phyloP scores from a whole-genome alignment of 2,329 filamentous ascomycete species.

The Colletotrichum musae region DNA sequence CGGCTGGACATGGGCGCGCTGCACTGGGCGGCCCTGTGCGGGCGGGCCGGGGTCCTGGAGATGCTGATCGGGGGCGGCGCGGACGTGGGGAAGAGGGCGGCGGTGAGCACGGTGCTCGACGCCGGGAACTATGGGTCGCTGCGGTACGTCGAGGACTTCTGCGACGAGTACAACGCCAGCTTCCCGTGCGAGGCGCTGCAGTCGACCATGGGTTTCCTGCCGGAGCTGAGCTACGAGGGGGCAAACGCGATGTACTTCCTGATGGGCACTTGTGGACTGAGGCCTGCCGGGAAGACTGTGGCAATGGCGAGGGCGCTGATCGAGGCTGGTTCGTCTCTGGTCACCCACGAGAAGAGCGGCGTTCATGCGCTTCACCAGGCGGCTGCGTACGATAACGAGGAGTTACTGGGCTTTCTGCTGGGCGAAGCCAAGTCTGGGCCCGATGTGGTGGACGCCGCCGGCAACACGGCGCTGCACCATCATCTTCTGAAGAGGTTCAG shows the following conservation, averaged over 20 bases:
- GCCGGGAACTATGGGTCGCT: slow-evolving; percentile 31
- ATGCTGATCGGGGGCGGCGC: neutral
- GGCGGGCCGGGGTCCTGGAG: slow-evolving; percentile 5
- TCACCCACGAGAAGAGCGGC: slow-evolving; percentile 22
- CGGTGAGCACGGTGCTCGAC: slow-evolving; percentile 27
- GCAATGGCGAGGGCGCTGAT: slow-evolving; percentile 10
- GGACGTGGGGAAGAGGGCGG: slow-evolving; percentile 25
- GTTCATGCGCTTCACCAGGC: slow-evolving; percentile 36
- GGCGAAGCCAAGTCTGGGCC: slow-evolving; percentile 4
- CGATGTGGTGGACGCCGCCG: slow-evolving; percentile 13
- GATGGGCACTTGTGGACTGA: slow-evolving; percentile 22
- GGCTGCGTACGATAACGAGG: slow-evolving; percentile 16
- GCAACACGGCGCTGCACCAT: slow-evolving; percentile 35
- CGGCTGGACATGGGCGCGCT: slow-evolving; percentile 34
- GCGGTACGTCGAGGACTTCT: slow-evolving; percentile 31
- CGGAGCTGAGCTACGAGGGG: slow-evolving; percentile 12
- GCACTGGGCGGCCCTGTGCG: slow-evolving; percentile 37
- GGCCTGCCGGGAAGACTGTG: neutral
- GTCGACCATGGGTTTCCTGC: slow-evolving; percentile 15
- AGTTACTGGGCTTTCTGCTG: slow-evolving; percentile 14
- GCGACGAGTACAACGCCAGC: slow-evolving; percentile 37
- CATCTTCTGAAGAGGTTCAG: slow-evolving; percentile 30
- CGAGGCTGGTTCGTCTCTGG: slow-evolving; percentile 14
- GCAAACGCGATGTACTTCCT: slow-evolving; percentile 37
- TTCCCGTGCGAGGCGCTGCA: slow-evolving; percentile 35